phyloP scores from a whole-genome alignment of 2,329 filamentous ascomycete genomes.

The Pseudogymnoascus destructans region DNA sequence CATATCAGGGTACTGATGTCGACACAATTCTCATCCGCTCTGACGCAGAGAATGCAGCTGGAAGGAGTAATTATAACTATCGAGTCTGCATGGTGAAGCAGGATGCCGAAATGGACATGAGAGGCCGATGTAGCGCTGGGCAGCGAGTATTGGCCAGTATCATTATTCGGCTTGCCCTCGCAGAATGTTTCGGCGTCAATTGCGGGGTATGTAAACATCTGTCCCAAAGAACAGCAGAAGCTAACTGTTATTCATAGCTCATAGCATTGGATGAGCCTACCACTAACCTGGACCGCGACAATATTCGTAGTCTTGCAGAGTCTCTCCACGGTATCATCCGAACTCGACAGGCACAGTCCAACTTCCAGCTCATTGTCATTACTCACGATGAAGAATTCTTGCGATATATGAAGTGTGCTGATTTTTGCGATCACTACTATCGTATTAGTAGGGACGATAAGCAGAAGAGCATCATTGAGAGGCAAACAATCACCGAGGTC shows the following conservation, averaged over 20 bases:
- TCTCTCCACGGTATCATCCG: constrained; percentile 81
- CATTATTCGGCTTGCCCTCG: constrained; percentile 90
- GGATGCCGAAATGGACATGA: constrained; percentile 98
- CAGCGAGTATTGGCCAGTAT: constrained; percentile 95
- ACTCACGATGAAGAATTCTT: constrained; percentile 97
- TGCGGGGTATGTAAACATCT: constrained; percentile 46
- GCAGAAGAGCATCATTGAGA: constrained; percentile 79
- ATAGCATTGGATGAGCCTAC: constrained; percentile 97
- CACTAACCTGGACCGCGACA: constrained; percentile 90
- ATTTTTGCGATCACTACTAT: constrained; percentile 89
- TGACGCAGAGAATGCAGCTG: constrained; percentile 63
- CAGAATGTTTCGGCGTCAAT: constrained; percentile 91
- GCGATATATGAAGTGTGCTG: constrained; percentile 80
- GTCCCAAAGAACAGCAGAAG: background rate
- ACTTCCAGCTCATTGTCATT: constrained; percentile 97
- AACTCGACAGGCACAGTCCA: constrained; percentile 67
- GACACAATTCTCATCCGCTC: constrained; percentile 93
- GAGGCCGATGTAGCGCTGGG: constrained; percentile 87
- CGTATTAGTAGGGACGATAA: constrained; percentile 68
- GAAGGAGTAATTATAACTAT: constrained; percentile 87
- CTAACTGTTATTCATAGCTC: constrained; percentile 31
- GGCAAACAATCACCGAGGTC: constrained; percentile 30
- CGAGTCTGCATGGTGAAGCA: constrained; percentile 96
- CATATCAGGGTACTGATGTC: constrained; percentile 93
- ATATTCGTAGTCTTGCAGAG: constrained; percentile 78